These are phyloP conservation scores for Flaveria brownii DNA, from an alignment of 129 eudicot species.

Conservation along the genomic window DNA sequence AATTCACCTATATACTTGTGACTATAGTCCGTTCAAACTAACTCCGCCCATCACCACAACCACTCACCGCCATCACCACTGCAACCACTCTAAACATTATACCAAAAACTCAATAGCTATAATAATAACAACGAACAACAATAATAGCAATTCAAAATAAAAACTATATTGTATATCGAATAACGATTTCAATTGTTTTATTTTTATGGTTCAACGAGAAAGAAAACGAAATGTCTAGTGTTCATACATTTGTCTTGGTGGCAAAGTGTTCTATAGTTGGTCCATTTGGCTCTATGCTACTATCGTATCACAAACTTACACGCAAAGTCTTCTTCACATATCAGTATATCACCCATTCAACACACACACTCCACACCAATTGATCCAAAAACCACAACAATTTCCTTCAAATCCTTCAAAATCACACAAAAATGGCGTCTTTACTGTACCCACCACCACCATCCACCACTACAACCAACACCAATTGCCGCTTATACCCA, in stretches of 20 bases:
- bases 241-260: not conserved
- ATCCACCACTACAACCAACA: constrained; percentile 33
- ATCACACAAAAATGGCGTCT: constrained; percentile 39
- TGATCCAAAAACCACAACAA: constrained; percentile 15
- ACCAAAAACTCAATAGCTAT: no score
- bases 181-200: not conserved
- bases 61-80: no score
- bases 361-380: constrained; percentile 26
- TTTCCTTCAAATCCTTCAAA: not conserved
- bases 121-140: no score
- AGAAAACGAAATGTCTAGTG: not conserved
- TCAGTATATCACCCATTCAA: not conserved
- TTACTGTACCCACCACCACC: constrained; percentile 42
- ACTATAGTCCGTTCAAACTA: no score
- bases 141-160: no score
- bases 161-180: no score
- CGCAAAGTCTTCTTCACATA: constrained; percentile 46
- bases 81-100: no score
- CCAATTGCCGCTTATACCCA: constrained; percentile 22
- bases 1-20: no score
- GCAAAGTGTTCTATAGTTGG: constrained; percentile 6
- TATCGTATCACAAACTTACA: constrained; percentile 43
- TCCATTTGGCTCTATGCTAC: constrained; percentile 17
- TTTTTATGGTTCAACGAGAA: not conserved
- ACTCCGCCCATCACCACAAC: no score